phyloP scores from a whole-genome alignment of 108 stramenopile species.

The Pseudonitzschia multistriata region DNA sequence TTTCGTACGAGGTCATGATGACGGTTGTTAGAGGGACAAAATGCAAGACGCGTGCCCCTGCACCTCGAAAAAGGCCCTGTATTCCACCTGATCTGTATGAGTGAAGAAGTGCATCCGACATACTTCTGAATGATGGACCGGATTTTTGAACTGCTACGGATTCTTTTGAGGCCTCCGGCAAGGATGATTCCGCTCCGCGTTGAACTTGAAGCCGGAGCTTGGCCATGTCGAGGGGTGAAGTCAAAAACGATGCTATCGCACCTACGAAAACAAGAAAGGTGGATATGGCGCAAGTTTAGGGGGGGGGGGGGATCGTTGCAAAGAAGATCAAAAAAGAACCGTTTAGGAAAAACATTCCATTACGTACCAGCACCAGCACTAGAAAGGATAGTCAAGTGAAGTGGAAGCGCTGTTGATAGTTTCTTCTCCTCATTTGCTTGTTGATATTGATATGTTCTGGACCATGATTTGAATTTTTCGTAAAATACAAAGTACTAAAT shows the following conservation, averaged over 20 bases:
- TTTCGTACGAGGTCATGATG: constrained; percentile 93
- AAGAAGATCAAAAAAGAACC: too few species aligned
- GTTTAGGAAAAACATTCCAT: not conserved
- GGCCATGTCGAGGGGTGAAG: constrained; percentile 96
- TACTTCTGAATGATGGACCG: constrained; percentile 42
- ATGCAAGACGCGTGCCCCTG: constrained; percentile 91
- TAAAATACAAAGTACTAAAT: constrained; percentile 90
- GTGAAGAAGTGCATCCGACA: constrained; percentile 67
- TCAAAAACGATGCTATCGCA: constrained; percentile 89
- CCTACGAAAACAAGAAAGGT: not conserved
- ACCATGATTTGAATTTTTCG: constrained; percentile 75
- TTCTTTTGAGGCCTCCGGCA: not conserved
- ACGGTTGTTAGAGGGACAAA: constrained; percentile 92
- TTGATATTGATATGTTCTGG: constrained; percentile 28
- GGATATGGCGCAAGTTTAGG: not conserved
- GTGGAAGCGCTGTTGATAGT: constrained; percentile 37
- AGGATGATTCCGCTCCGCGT: constrained; percentile 38
- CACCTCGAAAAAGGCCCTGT: constrained; percentile 88
- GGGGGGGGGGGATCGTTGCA: too few species aligned
- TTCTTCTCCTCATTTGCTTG: constrained; percentile 2
- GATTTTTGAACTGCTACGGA: constrained; percentile 4
- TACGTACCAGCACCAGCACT: constrained; percentile 76
- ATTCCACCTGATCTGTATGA: constrained; percentile 68
- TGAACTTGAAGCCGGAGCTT: constrained; percentile 94
- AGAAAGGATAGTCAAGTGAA: constrained; percentile 62